Percentiles rank a stretch among this genome's conserved stretches.
Evolutionary conservation across 2,329 filamentous ascomycete species (phyloP).

Genomic region (Sporothrix mexicana): DNA sequence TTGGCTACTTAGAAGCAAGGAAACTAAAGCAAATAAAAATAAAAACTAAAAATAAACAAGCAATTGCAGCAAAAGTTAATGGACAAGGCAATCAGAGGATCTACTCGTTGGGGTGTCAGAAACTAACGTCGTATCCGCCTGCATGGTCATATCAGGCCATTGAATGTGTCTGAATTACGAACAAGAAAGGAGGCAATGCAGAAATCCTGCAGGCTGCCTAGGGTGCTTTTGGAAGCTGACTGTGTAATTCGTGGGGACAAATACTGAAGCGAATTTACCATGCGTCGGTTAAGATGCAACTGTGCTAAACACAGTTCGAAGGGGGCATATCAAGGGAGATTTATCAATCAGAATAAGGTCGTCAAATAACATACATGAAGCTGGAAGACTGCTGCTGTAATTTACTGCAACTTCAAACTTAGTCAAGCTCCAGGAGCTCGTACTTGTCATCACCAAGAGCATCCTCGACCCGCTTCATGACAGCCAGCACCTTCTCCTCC

Average conservation of each 20-base stretch:
- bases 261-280: too few relatives aligned
- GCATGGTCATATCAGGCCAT: slow-evolving; percentile 7
- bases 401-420: slow-evolving; percentile 29
- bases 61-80: background rate
- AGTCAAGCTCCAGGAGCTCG: slow-evolving; percentile 56
- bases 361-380: background rate
- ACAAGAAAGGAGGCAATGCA: background rate
- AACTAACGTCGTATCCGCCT: slow-evolving; percentile 16
- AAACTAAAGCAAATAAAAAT: background rate
- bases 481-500: slow-evolving; percentile 84
- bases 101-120: background rate
- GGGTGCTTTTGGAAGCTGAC: background rate
- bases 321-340: background rate
- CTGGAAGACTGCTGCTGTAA: background rate
- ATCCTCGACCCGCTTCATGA: slow-evolving; percentile 80
- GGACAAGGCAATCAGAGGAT: background rate
- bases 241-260: background rate
- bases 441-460: slow-evolving; percentile 68
- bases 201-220: background rate
- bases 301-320: too few relatives aligned
- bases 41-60: background rate
- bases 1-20: slow-evolving; percentile 6
- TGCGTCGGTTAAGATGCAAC: background rate
- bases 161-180: slow-evolving; percentile 19
- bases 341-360: background rate